These are phyloP conservation scores for Coemansia sp. DNA, from an alignment of 192 early-diverging fungal genomes.

Conservation along the genomic window DNA sequence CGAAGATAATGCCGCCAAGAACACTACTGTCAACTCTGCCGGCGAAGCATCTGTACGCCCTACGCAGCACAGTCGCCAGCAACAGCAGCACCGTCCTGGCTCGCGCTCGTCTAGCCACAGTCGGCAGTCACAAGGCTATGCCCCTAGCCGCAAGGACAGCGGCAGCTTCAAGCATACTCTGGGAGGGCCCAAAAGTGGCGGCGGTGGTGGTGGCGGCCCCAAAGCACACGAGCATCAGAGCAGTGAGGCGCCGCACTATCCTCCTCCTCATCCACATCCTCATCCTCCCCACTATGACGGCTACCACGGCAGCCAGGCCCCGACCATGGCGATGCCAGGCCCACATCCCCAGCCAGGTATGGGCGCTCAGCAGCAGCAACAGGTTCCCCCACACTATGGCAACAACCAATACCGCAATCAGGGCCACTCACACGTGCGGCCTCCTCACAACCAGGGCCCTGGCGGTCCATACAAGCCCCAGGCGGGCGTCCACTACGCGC, in stretches of 20 bases:
- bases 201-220: background rate
- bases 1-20: constrained; percentile 14
- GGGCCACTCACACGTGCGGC: constrained; percentile 38
- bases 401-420: constrained; percentile 40
- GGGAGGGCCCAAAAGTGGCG: constrained; percentile 16
- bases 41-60: no score
- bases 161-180: constrained; percentile 32
- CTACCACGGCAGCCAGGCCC: constrained; percentile 12
- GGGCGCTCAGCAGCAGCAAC: constrained; percentile 20
- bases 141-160: constrained; percentile 24
- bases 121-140: constrained; percentile 39
- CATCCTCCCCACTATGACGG: constrained; percentile 7
- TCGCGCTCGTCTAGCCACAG: constrained; percentile 44
- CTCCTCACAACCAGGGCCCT: constrained; percentile 35
- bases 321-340: constrained; percentile 21
- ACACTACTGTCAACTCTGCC: constrained; percentile 4
- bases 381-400: constrained; percentile 26
- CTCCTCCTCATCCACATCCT: constrained; percentile 3
- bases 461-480: constrained; percentile 39
- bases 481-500: constrained; percentile 36
- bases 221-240: constrained; percentile 27
- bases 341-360: constrained; percentile 9
- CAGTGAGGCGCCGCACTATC: constrained; percentile 6
- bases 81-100: constrained; percentile 38
- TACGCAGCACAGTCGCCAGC: constrained; percentile 20